Evolutionary conservation across 1,139 yeast species (phyloP), one percentile per base, ranked within the genome.

Genomic region (Yamadazyma diddensiae): DNA sequence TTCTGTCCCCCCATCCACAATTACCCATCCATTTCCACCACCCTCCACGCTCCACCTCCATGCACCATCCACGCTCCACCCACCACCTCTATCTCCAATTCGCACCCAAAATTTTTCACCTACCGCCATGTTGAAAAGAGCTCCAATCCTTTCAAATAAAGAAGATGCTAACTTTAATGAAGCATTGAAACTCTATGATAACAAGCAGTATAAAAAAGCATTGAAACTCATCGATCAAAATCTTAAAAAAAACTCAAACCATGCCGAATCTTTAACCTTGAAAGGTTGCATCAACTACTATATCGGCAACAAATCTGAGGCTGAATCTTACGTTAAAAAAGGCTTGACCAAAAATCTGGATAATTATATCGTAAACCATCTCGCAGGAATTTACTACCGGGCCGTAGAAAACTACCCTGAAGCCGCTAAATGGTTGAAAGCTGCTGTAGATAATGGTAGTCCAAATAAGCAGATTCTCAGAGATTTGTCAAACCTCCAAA

Each of bases 181-280:
- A 46, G 95, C 96, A 1, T 69, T 92, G 53, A 79, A 80, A 49
- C 70, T 85, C 30, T 92, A 87, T 52, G 98, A 92, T 52, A 55
- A 70, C 29, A 87, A 85, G 55, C 92, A 87, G 57, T 90, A 88
- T 67, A 87, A 87, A 53, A 88, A 88, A 51, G 79, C 95, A 0
- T 62, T 88, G 49, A 85, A 85, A 55, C 55, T 79, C 21, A 74
- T 87, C 21, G 97, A 94, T 36, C 67, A 75, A 26, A 76, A 84
- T 49, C 62, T 92, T 50, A 87, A 87, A 62, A 86, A 85, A 49
- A 79, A 79, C 52, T 71, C 87, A 8, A 69, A 66, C 31, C 90
- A 86, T 57, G 83, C 88, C 23, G 95, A 86, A 51, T 79, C 95
- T 2, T 61, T 85, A 38, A 87, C 96, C 2, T 70, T 94, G 48